Evolutionary conservation across 495 filamentous ascomycete species (phyloP).

Genomic region (Aspergillus biplanus): DNA sequence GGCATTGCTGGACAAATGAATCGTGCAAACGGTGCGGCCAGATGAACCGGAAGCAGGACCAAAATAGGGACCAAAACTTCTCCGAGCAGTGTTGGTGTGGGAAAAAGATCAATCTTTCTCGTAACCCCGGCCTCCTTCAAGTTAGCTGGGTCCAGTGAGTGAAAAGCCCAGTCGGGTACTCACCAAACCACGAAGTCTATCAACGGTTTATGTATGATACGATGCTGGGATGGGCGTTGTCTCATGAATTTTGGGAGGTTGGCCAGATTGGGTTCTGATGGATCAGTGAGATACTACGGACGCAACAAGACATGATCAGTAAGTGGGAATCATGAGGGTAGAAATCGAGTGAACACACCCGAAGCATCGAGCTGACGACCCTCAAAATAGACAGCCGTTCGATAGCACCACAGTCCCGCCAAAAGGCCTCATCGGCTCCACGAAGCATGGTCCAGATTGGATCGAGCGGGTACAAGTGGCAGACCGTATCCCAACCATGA

Average conservation of each 20-base stretch:
- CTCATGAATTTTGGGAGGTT: slow-evolving; percentile 22
- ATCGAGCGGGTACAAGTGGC: slow-evolving; percentile 15
- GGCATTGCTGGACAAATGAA: slow-evolving; percentile 11
- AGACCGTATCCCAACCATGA: slow-evolving; percentile 18
- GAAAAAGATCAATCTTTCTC: slow-evolving; percentile 19
- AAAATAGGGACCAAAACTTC: slow-evolving; percentile 24
- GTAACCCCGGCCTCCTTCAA: slow-evolving; percentile 14
- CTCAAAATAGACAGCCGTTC: slow-evolving; percentile 17
- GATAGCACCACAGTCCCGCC: slow-evolving; percentile 15
- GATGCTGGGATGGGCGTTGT: slow-evolving; percentile 19
- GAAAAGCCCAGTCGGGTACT: not conserved
- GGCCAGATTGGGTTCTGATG: slow-evolving; percentile 10
- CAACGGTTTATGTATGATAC: slow-evolving; percentile 23
- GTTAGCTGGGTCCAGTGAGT: not conserved
- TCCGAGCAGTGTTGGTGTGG: slow-evolving; percentile 24
- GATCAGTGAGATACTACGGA: slow-evolving; percentile 17
- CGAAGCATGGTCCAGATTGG: slow-evolving; percentile 23
- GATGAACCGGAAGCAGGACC: slow-evolving; percentile 19
- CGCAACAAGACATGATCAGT: not conserved
- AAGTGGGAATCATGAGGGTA: not conserved
- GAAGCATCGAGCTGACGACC: slow-evolving; percentile 24
- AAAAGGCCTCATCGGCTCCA: slow-evolving; percentile 17
- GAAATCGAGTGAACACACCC: slow-evolving; percentile 7
- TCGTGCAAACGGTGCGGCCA: slow-evolving; percentile 19
- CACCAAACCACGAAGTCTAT: slow-evolving; percentile 25